These are phyloP conservation scores for Gigaspora rosea DNA, from an alignment of 192 early-diverging fungal genomes.

Conservation along the genomic window DNA sequence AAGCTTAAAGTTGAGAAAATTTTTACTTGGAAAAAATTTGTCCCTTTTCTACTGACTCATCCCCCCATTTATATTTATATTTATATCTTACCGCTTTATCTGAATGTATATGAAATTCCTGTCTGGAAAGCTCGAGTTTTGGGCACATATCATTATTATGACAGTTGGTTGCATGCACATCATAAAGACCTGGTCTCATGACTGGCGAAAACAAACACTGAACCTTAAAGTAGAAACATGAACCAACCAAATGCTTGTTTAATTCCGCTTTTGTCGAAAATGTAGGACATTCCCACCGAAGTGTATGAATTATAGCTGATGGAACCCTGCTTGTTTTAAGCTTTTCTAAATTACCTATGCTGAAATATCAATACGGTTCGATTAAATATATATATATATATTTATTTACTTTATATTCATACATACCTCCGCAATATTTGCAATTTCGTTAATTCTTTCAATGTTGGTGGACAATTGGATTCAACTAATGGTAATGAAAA, in stretches of 20 bases:
- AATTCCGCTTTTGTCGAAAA: background rate
- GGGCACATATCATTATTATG: background rate
- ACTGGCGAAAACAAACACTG: background rate
- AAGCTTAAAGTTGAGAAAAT: no score
- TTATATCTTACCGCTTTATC: background rate
- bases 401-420: background rate
- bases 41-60: no score
- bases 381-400: background rate
- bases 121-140: background rate
- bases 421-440: background rate
- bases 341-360: background rate
- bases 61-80: background rate
- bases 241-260: background rate
- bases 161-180: background rate
- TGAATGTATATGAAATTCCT: background rate
- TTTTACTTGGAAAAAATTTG: no score
- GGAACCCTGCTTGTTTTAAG: background rate
- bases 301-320: background rate
- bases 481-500: background rate
- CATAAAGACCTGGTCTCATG: background rate
- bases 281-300: background rate
- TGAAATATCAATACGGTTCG: background rate
- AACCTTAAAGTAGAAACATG: background rate
- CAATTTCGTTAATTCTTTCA: slow-evolving; percentile 6
- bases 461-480: background rate